Evolutionary conservation across 345 rosid species (phyloP), one percentile per base, ranked within the genome.

Genomic region (Lepidium aucheri): DNA sequence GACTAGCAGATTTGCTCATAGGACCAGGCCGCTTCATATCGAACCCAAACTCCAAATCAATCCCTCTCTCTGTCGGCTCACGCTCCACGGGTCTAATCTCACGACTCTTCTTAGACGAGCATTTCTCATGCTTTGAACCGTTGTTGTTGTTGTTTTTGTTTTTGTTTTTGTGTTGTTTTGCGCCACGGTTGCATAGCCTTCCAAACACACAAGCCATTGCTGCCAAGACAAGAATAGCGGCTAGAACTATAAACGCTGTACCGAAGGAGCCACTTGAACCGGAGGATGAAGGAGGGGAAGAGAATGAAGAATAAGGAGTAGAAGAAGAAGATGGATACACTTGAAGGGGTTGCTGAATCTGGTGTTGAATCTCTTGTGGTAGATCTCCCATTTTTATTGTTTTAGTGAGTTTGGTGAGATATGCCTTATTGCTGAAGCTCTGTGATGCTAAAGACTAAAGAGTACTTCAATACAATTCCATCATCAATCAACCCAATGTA

Each of bases 231-330:
- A 81, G 35, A 36, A 81, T 72, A 0, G 63, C 72, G 0, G 77
- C 82, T 10, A 81, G 72, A 45, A 81, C 79, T 8, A 78, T 60
- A 65, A 81, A 89, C n/a, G 80, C 94, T 22, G 81, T 85, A 52
- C 88, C 87, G 7, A 86, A 89, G 5, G 96, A 89, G 18, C 91
- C 96, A 41, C 70, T 69, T 13, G 90, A 85, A 67, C 76, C 77
- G 53, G 89, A 77, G 0, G 84, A 14, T 0, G 79, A 10, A 35
- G 77, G 68, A 3, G 57, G 52, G 9, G 33, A 17, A 40, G 40
- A 63, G 30, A 68, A 75, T 1, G 73, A 38, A 24, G 68, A 18
- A 16, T 61, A 24, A 16, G 73, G 38, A 1, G 69, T 34, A 10
- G 82, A 65, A 77, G 78, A 72, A 16, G 84, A 67, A 79, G 81